These are phyloP conservation scores for Scutellaria baicalensis DNA, from an alignment of 257 asterid species.

Conservation along the genomic window DNA sequence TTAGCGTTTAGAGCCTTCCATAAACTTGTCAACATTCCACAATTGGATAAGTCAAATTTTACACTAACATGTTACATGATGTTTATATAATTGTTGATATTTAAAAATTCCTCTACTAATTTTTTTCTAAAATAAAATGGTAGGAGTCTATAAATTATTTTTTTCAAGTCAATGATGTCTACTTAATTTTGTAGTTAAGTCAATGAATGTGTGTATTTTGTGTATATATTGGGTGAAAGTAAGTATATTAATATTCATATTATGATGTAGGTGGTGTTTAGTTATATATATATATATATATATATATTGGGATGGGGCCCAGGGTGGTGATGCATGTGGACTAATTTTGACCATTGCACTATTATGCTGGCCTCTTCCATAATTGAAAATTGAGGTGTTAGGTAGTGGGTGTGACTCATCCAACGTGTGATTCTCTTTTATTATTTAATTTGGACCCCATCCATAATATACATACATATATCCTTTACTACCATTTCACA, in stretches of 20 bases:
- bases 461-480: neutral
- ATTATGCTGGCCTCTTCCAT: neutral
- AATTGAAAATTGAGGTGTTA: constrained; percentile 13
- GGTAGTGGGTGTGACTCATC: constrained; percentile 22
- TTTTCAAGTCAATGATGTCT: no score
- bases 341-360: constrained; percentile 30
- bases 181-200: neutral
- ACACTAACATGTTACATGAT: no score
- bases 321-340: constrained; percentile 35
- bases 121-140: no score
- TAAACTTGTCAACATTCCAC: neutral
- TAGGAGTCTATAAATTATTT: no score
- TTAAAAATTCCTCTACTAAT: no score
- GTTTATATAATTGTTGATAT: no score
- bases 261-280: neutral
- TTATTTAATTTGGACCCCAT: neutral
- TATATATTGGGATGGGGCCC: neutral
- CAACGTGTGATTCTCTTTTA: constrained; percentile 9
- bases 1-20: neutral
- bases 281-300: no score
- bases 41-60: neutral
- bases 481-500: neutral
- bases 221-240: neutral
- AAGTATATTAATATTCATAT: neutral
- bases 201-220: neutral